Evolutionary conservation across 768 basidiomycete species (phyloP).

Genomic region (Scleroderma citrinum): DNA sequence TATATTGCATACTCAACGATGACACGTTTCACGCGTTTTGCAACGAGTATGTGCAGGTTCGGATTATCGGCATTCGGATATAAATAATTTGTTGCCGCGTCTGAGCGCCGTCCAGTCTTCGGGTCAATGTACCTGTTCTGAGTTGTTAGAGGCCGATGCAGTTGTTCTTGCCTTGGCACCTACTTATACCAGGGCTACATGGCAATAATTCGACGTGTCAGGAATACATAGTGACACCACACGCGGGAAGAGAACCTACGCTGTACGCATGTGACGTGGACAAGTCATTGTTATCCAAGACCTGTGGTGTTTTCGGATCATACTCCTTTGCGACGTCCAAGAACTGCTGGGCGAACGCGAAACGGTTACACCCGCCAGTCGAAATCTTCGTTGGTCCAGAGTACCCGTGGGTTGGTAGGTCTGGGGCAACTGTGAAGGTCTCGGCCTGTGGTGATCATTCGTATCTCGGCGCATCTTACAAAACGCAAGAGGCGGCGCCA

Average conservation of each 20-base stretch:
- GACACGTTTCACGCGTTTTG: conserved; percentile 30
- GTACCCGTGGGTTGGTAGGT: conserved; percentile 31
- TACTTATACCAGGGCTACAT: conserved; percentile 15
- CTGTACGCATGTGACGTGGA: conserved; percentile 19
- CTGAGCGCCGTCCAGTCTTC: conserved; percentile 30
- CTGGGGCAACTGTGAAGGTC: conserved; percentile 27
- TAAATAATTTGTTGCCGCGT: conserved; percentile 31
- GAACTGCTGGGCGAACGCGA: conserved; percentile 36
- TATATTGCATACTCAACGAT: conserved; percentile 26
- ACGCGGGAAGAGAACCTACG: conserved; percentile 10
- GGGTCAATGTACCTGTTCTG: conserved; percentile 46
- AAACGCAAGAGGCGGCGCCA: not conserved
- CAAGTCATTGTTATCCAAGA: conserved; percentile 47
- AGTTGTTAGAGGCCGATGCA: not conserved
- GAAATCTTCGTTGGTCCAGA: conserved; percentile 27
- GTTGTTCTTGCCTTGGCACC: not conserved
- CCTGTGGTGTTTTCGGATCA: conserved; percentile 40
- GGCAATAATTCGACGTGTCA: not conserved
- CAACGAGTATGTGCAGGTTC: conserved; percentile 29
- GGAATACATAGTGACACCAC: not conserved
- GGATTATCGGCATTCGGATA: conserved; percentile 27
- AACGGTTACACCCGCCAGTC: conserved; percentile 3
- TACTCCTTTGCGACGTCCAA: conserved; percentile 40
- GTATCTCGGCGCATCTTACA: not conserved
- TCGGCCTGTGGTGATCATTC: conserved; percentile 15